These are phyloP conservation scores for Tephrocybe rancida DNA, from an alignment of 768 basidiomycete species.

Conservation along the genomic window DNA sequence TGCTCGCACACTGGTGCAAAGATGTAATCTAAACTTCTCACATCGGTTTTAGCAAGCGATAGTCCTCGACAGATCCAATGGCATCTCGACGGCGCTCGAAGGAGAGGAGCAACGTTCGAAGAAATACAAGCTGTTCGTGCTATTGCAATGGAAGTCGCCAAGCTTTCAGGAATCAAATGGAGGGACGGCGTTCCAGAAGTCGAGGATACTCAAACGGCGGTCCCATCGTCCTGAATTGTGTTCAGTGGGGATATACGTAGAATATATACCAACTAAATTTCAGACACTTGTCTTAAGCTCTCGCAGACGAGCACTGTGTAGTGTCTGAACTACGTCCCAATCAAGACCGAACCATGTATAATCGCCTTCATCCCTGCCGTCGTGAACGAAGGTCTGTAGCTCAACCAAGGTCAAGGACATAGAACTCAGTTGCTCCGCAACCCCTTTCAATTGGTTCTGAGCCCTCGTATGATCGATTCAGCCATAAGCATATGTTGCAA, in stretches of 20 bases:
- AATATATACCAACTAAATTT: not conserved
- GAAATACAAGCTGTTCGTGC: conserved; percentile 55
- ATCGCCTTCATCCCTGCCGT: conserved; percentile 13
- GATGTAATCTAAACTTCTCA: not conserved
- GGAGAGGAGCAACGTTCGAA: conserved; percentile 54
- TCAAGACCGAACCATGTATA: conserved; percentile 16
- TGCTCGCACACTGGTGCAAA: no score
- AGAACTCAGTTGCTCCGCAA: conserved; percentile 1
- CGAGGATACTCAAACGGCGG: conserved; percentile 12
- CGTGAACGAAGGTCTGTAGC: conserved; percentile 15
- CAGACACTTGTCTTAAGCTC: not conserved
- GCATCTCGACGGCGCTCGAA: conserved; percentile 61
- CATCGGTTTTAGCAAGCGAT: conserved; percentile 40
- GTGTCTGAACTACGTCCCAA: conserved; percentile 17
- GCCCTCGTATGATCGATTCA: conserved; percentile 14
- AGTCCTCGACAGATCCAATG: conserved; percentile 66
- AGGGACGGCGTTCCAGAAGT: conserved; percentile 53
- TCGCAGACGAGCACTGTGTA: conserved; percentile 5
- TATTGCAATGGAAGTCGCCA: conserved; percentile 55
- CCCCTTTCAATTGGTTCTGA: conserved; percentile 12
- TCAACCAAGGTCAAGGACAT: conserved; percentile 11
- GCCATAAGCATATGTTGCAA: conserved; percentile 21
- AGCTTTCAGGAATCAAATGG: conserved; percentile 53
- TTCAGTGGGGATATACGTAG: not conserved
- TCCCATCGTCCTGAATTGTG: not conserved